Evolutionary conservation across 495 filamentous ascomycete genomes (phyloP), one percentile per base, ranked within the genome.

Genomic region (Aspergillus biplanus): DNA sequence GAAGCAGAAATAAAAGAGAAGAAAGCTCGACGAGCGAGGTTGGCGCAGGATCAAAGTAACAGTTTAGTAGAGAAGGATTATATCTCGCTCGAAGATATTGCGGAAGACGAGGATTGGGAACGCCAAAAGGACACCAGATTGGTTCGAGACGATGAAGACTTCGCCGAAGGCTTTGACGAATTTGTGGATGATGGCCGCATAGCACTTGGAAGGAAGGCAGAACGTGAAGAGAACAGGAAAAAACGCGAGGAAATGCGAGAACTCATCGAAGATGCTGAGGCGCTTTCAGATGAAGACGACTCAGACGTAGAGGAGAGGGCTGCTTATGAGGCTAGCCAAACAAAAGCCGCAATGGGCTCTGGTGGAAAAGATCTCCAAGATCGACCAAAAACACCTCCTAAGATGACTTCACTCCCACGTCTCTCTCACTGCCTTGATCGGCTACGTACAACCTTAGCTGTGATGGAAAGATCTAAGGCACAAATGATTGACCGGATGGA

Each of bases 141-240:
- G 8, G 83, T 92, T 5, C 82, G 83, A 32, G 93, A 97, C 56
- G 94, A 97, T 69, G 95, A 98, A 70, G 92, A 97, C 70, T 85
- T 97, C n/a, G 89, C 88, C 34, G 95, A 99, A 77, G 93, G 93
- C 4, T 97, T 96, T 71, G 93, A 96, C 57, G 92, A 97, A 61
- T 97, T 90, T 65, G 89, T 94, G 15, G 89, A 93, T 18, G 94
- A 97, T 70, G 92, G 89, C 15, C 84, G 84, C 33, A 85, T 97
- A 11, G 83, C 91, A 3, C 82, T 98, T 0, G 91, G 92, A 46
- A 85, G 82, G 67, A 89, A 89, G 62, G 92, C 93, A 5, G 91
- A 96, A 76, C 83, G 85, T n/a, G 91, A 90, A 58, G 87, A 90
- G 21, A 82, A 84, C 33, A 80, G 79, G 35, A 84, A 83, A 33